Conservation (phyloP, 768 basidiomycete genomes). For the Termitomyces sp. region DNA sequence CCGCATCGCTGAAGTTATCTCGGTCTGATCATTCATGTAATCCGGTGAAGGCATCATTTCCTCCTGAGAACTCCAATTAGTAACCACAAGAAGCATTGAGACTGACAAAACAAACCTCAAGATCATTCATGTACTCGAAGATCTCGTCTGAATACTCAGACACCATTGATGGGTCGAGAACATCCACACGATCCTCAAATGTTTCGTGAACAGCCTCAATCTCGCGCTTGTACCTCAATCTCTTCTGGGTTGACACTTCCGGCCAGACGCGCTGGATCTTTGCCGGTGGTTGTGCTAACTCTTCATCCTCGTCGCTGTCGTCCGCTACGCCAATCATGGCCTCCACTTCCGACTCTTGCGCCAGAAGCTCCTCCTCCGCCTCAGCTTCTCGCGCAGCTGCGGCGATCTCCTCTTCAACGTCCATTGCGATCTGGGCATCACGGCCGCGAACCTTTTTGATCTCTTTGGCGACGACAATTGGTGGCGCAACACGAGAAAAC, state of each 20-base stretch:
- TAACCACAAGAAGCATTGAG: neutral
- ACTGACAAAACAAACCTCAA: constrained; percentile 60
- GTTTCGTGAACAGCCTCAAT: constrained; percentile 67
- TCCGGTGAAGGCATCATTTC: constrained; percentile 85
- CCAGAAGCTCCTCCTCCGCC: constrained; percentile 33
- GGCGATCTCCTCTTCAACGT: constrained; percentile 46
- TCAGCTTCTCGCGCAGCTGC: constrained; percentile 30
- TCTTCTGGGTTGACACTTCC: constrained; percentile 60
- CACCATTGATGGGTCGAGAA: constrained; percentile 90
- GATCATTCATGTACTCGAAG: constrained; percentile 90
- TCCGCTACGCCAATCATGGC: constrained; percentile 55
- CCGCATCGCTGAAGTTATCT: constrained; percentile 93
- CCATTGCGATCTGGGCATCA: constrained; percentile 53
- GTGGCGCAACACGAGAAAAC: constrained; percentile 37
- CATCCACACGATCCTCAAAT: constrained; percentile 62
- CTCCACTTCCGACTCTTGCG: constrained; percentile 51
- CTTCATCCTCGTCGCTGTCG: constrained; percentile 38
- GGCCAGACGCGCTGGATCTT: constrained; percentile 63
- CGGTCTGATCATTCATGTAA: constrained; percentile 92
- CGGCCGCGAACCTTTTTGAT: constrained; percentile 28
- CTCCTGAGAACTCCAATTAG: constrained; percentile 43
- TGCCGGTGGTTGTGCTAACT: constrained; percentile 24
- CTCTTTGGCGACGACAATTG: constrained; percentile 33
- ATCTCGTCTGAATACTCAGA: constrained; percentile 99
- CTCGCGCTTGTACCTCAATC: constrained; percentile 50